Base-by-base conservation (phyloP, 805 yeast genomes). In the Schizosaccharomyces cryophilus region DNA sequence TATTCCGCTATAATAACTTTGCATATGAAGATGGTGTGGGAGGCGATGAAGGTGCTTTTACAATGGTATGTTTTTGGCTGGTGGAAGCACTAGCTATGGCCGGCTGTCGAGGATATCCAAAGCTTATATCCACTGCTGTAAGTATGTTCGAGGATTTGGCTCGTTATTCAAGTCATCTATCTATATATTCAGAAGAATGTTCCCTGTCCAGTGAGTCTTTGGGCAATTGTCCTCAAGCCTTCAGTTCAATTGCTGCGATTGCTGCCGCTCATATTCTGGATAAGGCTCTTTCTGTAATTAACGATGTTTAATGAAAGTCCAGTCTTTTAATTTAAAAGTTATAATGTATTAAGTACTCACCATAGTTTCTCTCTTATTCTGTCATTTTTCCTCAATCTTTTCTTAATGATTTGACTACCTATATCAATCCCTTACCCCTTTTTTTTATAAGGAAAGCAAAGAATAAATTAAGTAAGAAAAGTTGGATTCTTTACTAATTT, bases 211-310 rank as follows among this genome's bases (percentile, higher is more conserved):
- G 60, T 35, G 60, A 56, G 45, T 56, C 60, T 15, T 40, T 56
- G 42, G 60, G 60, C 13, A 56, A 56, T 40, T n/a, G 29, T 21
- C 60, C 60, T 5, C 60, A 56, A 24, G 60, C 60, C 29, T 56
- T 56, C 45, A 56, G 47, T 21, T 40, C 42, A 19, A 56, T 56
- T 5, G 60, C 60, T 29, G 42, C 47, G 11, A 56, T 56, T 56
- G 47, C 47, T 5, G 47, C 60, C 7, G 60, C 60, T 21, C 38
- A 21, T 56, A 31, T 35, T n/a, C 11, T 56, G 42, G 60, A 56
- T 40, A 56, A 40, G 42, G 47, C 60, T n/a, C 42, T 56, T 29
- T 29, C 30, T 21, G 26, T 45, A 19, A 15, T 11, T 24, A 45
- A 45, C 17, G 51, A 45, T 2, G 7, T 17, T 3, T n/a, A n/a